Base-by-base conservation (phyloP, 2,329 filamentous ascomycete species). In the Sporothrix humicola region DNA sequence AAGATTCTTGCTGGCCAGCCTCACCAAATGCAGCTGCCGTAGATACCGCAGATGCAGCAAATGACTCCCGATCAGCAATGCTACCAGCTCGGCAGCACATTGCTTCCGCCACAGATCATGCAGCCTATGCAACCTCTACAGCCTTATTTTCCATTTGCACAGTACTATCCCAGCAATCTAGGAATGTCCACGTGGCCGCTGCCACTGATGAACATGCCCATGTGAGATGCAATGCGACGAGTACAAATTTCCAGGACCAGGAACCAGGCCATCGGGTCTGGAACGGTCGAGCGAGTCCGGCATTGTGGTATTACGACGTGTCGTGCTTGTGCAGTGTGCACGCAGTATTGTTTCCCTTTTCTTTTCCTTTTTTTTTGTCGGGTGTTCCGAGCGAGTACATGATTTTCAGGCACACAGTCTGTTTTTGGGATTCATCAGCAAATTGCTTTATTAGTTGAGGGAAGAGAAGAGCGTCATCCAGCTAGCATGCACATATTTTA, bases 401-500 rank as follows among this genome's bases (percentile, higher is more conserved):
- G 31, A 37, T 37, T 37, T 37, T 37, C 31, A 37, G 31, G 4
- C 31, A 37, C 31, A 37, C 59, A n/a, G 59, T 46, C 10, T 65
- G 31, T 37, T 65, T 46, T 31, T 7, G 46, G 59, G 17, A 65
- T 65, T 20, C 12, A 13, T 15, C 31, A 37, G 31, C 31, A 37
- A 37, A 37, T 37, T 37, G 31, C 31, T 37, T 37, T 37, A 37
- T 37, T 37, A 5, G 31, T 37, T 37, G 31, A 37, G 31, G 31
- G 12, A 66, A 66, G n/a, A 26, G 61, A 48, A 17, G 61, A 66
- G 61, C 61, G 61, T 48, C n/a, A 46, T 65, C 42, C 17, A 65
- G 59, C 17, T 26, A 26, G 23, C 23, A 26, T 26, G 23, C 23
- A 26, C 23, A 65, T 65, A n/a, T 26, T n/a, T 3, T 65, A 48